phyloP scores from a whole-genome alignment of 441 rosid species.

The Adansonia rubrostipa region DNA sequence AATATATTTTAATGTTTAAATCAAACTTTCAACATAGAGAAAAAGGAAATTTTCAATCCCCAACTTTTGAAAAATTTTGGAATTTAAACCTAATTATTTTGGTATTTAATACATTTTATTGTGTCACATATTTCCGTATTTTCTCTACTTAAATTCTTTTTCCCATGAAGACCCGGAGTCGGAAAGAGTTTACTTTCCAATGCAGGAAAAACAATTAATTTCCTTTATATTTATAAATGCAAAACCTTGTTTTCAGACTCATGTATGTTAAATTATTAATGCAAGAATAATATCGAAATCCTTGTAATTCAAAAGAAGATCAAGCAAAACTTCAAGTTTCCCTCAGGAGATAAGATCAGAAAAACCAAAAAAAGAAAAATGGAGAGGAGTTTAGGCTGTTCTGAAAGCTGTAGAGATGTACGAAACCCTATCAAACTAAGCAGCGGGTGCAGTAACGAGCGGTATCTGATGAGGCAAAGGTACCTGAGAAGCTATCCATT shows the following conservation, averaged over 20 bases:
- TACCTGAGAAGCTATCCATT: constrained; percentile 20
- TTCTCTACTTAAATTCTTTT: background rate
- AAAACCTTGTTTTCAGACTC: background rate
- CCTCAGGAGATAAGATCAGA: background rate
- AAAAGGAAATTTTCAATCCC: no score
- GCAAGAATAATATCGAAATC: background rate
- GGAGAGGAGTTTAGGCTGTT: background rate
- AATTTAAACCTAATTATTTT: background rate
- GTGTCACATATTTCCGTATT: background rate
- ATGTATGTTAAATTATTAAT: background rate
- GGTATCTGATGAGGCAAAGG: constrained; percentile 17
- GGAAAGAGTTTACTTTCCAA: background rate
- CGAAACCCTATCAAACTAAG: constrained; percentile 12
- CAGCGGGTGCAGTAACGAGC: background rate
- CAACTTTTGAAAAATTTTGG: no score
- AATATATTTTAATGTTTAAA: no score
- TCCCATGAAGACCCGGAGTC: background rate
- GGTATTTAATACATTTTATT: background rate
- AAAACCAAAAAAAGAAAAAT: background rate
- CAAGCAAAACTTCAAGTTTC: background rate
- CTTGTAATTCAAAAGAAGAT: background rate
- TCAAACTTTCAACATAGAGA: no score
- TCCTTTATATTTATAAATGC: background rate
- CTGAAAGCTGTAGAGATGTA: background rate
- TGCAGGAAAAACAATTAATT: background rate